Base-by-base conservation (phyloP, 108 stramenopile species). In the Pseudonitzschia multistriata region DNA sequence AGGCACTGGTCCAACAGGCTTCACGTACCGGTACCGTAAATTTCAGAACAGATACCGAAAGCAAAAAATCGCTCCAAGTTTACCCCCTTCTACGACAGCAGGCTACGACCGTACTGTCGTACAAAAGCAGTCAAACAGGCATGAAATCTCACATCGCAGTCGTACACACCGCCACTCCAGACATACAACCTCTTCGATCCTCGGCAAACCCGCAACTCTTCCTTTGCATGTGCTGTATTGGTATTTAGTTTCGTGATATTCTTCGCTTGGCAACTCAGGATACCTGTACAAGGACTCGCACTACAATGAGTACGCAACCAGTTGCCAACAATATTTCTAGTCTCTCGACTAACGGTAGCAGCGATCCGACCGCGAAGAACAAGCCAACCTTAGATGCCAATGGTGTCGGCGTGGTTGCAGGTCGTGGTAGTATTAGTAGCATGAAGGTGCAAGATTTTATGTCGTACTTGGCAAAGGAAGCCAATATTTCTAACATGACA, bases 381-480 rank as follows among this genome's bases (percentile, higher is more conserved):
- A 29, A 31, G 27, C 34, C 29, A n/a, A 11, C 57, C 33, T 59
- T 33, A 25, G 31, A 59, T 33, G 57, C 57, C 29, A 59, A 59
- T 59, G 34, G 34, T 35, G 35, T 0, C 8, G 13, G 5, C 8
- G 7, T 11, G 14, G 34, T n/a, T 14, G 35, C n/a, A 13, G 27
- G 29, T 55, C 25, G 33, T 59, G 34, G 19, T 33, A 48, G 49
- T n/a, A 35, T 35, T 19, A 62, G 34, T 6, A 59, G 34, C 31
- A 33, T 59, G 33, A 30, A 4, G 34, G 57, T 59, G 6, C 33
- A 59, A 59, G 75, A 76, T 17, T 76, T 76, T 49, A 56, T 76
- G 53, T 45, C 62, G 3, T 76, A 63, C 36, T 54, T 76, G 45
- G 34, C 68, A 34, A 70, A 55, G 47, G 53, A 76, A 64, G 57